Evolutionary conservation across 2,329 filamentous ascomycete genomes (phyloP), one percentile per base, ranked within the genome.

Genomic region (Penicillium sp.): DNA sequence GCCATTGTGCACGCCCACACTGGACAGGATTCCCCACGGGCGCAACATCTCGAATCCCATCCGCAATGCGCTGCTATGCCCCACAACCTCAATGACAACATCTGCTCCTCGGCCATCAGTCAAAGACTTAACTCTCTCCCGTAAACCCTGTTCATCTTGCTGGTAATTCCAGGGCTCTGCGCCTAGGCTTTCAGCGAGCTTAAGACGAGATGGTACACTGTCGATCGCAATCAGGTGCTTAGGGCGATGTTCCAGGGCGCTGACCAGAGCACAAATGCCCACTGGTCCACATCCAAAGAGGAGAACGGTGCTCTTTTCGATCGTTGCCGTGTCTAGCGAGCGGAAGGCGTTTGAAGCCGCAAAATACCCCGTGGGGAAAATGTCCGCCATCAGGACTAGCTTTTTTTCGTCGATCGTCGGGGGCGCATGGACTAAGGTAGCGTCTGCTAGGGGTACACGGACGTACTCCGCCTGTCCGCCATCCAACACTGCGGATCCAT

Each of bases 331-430:
- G 6, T 73, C 74, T 33, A 88, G 77, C 65, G 85, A 73, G 47
- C 82, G 81, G 68, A 94, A 87, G 2, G 85, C 91, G 65, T 90
- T 92, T 49, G 82, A 80, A 1, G 89, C 89, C 1, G 89, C 90
- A 64, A 91, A 95, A 74, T 84, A 95, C 1, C 92, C 74, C 0
- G 86, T 89, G 0, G 90, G 91, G 73, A 93, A 94, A 63, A 96
- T 95, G 69, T 96, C 91, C 4, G 90, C 90, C 91, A 96, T 95
- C 22, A 96, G 79, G 5, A 95, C 85, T 26, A 95, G 77, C 33
- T 85, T 86, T 60, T 88, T 82, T 64, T 92, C 87, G 18, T 87
- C 84, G 55, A 94, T 87, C 3, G 80, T 81, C 0, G 82, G 70
- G 0, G 89, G 88, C 0, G 90, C 87, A 61, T 85, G 85, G 63